These are phyloP conservation scores for Lasiosphaeria hispida DNA, from an alignment of 495 filamentous ascomycete species.

Conservation along the genomic window DNA sequence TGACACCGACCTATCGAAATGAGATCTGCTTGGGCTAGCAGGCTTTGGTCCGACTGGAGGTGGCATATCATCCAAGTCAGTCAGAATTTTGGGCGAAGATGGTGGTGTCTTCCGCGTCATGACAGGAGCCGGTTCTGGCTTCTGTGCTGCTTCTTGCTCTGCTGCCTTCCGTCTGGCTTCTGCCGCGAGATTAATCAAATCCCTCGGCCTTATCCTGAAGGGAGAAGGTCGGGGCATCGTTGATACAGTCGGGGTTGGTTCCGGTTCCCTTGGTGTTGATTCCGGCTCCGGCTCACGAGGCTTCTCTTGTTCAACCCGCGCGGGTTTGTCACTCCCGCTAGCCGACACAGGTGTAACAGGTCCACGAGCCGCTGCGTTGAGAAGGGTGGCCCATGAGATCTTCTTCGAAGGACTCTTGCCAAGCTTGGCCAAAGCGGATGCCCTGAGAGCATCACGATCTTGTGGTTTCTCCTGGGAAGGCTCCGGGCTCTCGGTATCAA, in stretches of 20 bases:
- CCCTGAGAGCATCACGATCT: background rate
- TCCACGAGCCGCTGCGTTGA: constrained; percentile 38
- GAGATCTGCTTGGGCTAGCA: constrained; percentile 19
- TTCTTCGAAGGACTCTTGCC: constrained; percentile 28
- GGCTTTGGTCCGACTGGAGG: constrained; percentile 34
- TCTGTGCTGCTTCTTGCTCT: background rate
- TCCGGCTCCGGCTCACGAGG: background rate
- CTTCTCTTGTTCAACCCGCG: constrained; percentile 12
- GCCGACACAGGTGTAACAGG: constrained; percentile 26
- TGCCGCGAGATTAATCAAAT: too few relatives aligned
- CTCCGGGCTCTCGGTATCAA: constrained; percentile 55
- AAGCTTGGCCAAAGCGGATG: constrained; percentile 17
- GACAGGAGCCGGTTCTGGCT: constrained; percentile 5
- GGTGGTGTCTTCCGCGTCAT: constrained; percentile 7
- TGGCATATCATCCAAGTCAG: constrained; percentile 23
- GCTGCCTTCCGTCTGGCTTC: background rate
- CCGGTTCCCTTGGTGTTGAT: too few relatives aligned
- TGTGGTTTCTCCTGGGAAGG: background rate
- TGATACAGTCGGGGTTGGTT: too few relatives aligned
- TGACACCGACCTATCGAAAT: background rate
- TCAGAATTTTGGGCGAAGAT: constrained; percentile 6
- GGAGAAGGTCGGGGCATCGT: too few relatives aligned
- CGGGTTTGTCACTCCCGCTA: constrained; percentile 13
- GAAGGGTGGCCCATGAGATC: constrained; percentile 40
- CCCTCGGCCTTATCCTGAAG: too few relatives aligned